These are phyloP conservation scores for Williopsis jadinii DNA, from an alignment of 1,139 yeast genomes.

Conservation along the genomic window DNA sequence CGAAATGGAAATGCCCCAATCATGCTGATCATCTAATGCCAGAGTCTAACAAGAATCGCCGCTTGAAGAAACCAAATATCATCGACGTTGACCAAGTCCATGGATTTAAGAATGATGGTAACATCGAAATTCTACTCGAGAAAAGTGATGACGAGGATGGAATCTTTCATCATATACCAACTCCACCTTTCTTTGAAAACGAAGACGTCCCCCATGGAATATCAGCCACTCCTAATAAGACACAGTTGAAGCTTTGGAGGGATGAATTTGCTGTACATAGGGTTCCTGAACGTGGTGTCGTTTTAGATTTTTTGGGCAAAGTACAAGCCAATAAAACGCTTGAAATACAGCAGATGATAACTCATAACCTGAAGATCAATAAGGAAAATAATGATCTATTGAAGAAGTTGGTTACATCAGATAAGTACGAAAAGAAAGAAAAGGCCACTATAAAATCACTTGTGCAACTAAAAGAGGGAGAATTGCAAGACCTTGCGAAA, in stretches of 20 bases:
- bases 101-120: slow-evolving; percentile 59
- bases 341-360: slow-evolving; percentile 15
- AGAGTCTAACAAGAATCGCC: slow-evolving; percentile 24
- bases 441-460: slow-evolving; percentile 21
- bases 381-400: slow-evolving; percentile 26
- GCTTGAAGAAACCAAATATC: slow-evolving; percentile 47
- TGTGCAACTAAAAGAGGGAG: slow-evolving; percentile 25
- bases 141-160: slow-evolving; percentile 40
- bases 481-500: slow-evolving; percentile 32
- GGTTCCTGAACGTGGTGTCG: slow-evolving; percentile 65
- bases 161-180: slow-evolving; percentile 23
- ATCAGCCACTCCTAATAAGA: slow-evolving; percentile 35
- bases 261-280: slow-evolving; percentile 50
- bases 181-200: slow-evolving; percentile 41
- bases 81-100: slow-evolving; percentile 52
- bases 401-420: slow-evolving; percentile 26
- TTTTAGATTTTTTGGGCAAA: slow-evolving; percentile 65
- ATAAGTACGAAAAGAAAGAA: slow-evolving; percentile 24
- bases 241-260: slow-evolving; percentile 33
- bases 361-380: slow-evolving; percentile 19
- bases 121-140: slow-evolving; percentile 49
- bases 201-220: slow-evolving; percentile 37
- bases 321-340: slow-evolving; percentile 26
- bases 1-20: slow-evolving; percentile 91
- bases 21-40: slow-evolving; percentile 56